Evolutionary conservation across 2,329 filamentous ascomycete species (phyloP).

Genomic region (Sporothrix brasiliensis): DNA sequence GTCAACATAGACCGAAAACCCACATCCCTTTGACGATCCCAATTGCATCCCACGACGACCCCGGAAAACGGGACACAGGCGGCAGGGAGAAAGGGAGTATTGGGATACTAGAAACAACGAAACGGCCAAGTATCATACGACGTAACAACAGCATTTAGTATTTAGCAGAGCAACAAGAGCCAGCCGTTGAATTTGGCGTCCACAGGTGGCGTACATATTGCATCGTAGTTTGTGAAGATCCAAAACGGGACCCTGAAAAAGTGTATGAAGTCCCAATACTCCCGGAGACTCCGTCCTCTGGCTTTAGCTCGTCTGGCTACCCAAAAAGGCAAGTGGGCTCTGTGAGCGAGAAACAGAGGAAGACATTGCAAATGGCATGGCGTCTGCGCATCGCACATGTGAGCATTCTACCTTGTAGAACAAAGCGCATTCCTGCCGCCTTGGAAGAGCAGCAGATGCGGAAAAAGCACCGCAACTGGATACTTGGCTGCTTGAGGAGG

Average conservation of each 20-base stretch:
- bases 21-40: constrained; percentile 21
- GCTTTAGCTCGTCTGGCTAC: no score
- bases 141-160: not conserved
- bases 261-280: not conserved
- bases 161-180: not conserved
- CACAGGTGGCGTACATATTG: not conserved
- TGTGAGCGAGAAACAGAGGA: not conserved
- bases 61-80: not conserved
- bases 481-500: not conserved
- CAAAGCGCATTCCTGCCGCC: not conserved
- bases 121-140: not conserved
- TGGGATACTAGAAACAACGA: not conserved
- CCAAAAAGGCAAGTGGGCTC: not conserved
- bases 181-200: not conserved
- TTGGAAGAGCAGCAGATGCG: not conserved
- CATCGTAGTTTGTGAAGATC: not conserved
- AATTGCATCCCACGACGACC: not conserved
- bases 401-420: constrained; percentile 2
- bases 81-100: not conserved
- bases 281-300: no score
- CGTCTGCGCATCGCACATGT: not conserved
- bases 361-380: not conserved
- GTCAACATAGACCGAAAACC: not conserved
- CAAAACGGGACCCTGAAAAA: constrained; percentile 7
- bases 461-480: no score